These are phyloP conservation scores for Populus pruinosa DNA, from an alignment of 345 rosid species.

Conservation along the genomic window DNA sequence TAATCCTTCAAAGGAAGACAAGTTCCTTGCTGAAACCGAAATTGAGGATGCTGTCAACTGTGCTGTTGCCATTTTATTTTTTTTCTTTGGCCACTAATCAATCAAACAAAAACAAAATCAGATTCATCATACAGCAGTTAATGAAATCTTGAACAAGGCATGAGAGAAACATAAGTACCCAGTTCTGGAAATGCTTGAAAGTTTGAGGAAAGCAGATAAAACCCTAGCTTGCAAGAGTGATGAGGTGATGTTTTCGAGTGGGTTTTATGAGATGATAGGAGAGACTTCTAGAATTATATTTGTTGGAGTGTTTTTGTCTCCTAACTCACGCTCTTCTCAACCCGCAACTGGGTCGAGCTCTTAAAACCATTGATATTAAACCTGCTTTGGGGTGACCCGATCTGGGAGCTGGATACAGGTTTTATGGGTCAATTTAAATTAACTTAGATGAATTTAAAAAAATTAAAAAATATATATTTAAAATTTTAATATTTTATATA, in stretches of 20 bases:
- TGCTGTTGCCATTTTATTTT: conserved; percentile 56
- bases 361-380: too few relatives aligned
- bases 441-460: too few relatives aligned
- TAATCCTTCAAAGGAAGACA: conserved; percentile 59
- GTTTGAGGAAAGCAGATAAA: not conserved
- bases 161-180: not conserved
- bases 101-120: not conserved
- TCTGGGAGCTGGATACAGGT: too few relatives aligned
- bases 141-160: not conserved
- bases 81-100: not conserved
- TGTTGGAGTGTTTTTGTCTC: too few relatives aligned
- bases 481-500: too few relatives aligned
- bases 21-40: conserved; percentile 44
- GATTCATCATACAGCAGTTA: not conserved
- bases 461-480: too few relatives aligned
- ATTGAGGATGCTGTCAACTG: conserved; percentile 61
- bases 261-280: conserved; percentile 10
- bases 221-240: not conserved
- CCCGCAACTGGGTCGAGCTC: too few relatives aligned
- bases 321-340: too few relatives aligned
- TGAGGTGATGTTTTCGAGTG: not conserved
- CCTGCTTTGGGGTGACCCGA: too few relatives aligned
- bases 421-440: too few relatives aligned
- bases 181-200: not conserved
- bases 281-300: conserved; percentile 4